Evolutionary conservation across 495 filamentous ascomycete species (phyloP), one percentile per base, ranked within the genome.

Genomic region (Penicillium daleae): DNA sequence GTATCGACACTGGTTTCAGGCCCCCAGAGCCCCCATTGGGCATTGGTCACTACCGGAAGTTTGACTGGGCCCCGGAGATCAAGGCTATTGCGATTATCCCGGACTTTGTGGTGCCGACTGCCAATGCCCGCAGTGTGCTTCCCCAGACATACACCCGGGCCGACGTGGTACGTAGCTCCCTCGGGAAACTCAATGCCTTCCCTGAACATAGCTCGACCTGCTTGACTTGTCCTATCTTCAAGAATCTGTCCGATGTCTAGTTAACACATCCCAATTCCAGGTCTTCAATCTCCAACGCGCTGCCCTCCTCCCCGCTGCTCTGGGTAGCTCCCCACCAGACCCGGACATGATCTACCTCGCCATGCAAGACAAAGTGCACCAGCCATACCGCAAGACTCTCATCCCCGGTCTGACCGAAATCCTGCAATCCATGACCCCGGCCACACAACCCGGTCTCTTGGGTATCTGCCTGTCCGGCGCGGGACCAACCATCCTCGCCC

Each of bases 361-460:
- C 29, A 99, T 99, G 95, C 93, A 97, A 76, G 95, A 99, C 78
- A 95, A 92, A 74, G 83, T 99, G 40, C 95, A 99, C 75, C 95
- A 99, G 74, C 94, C 91, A 10, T 97, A 98, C 77, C 87, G 95
- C 46, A 87, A 91, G 73, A 88, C 82, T 13, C 82, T 99, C 53
- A 93, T 99, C 63, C 95, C 94, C 2, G 93, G 95, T 1, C 78
- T 99, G 57, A 89, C 89, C n/a, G 90, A 96, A 69, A 91, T 97
- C 60, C 87, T 98, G 35, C 86, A 89, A 70, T 90, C 87, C 32
- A 89, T 99, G 75, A 94, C 87, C 24, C 94, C 93, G 2, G 82
- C 85, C 68, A 88, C 89, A 24, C 90, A 96, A 70, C 90, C 92
- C 6, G 95, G 95, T 9, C 83, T 99, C 4, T 80, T 97, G 37